These are phyloP conservation scores for Globisporangium heterothallicum DNA, from an alignment of 352 stramenopile species.

Conservation along the genomic window DNA sequence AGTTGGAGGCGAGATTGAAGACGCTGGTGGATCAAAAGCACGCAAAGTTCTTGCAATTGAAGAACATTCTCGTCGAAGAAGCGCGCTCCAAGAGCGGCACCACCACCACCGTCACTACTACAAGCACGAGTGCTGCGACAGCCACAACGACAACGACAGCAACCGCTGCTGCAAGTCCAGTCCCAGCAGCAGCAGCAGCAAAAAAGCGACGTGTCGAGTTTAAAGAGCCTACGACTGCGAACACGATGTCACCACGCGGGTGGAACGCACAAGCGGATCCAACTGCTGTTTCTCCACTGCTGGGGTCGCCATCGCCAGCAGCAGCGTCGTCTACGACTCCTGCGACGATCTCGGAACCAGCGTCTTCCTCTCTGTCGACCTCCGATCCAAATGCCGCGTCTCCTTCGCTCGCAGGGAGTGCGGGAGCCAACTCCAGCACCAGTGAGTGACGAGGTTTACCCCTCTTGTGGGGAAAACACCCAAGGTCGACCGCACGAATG, in stretches of 20 bases:
- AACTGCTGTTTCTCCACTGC: not conserved
- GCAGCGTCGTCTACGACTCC: not conserved
- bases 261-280: not conserved
- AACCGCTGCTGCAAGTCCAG: not conserved
- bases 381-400: too few relatives aligned
- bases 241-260: not conserved
- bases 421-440: too few relatives aligned
- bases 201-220: conserved; percentile 38
- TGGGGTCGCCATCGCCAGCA: not conserved
- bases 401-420: too few relatives aligned
- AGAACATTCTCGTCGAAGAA: conserved; percentile 66
- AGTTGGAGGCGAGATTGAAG: conserved; percentile 43
- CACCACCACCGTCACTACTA: too few relatives aligned
- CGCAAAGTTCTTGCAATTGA: conserved; percentile 65
- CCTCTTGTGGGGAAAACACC: too few relatives aligned
- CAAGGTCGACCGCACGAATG: too few relatives aligned
- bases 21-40: conserved; percentile 63
- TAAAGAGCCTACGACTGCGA: not conserved
- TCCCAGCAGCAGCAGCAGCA: not conserved
- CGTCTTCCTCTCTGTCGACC: too few relatives aligned
- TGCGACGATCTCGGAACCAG: too few relatives aligned
- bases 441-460: too few relatives aligned
- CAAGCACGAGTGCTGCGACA: too few relatives aligned
- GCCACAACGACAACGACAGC: not conserved
- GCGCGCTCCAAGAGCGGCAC: conserved; percentile 36